phyloP scores from a whole-genome alignment of 2,329 filamentous ascomycete species.

The Aspergillus pseudonomiae region DNA sequence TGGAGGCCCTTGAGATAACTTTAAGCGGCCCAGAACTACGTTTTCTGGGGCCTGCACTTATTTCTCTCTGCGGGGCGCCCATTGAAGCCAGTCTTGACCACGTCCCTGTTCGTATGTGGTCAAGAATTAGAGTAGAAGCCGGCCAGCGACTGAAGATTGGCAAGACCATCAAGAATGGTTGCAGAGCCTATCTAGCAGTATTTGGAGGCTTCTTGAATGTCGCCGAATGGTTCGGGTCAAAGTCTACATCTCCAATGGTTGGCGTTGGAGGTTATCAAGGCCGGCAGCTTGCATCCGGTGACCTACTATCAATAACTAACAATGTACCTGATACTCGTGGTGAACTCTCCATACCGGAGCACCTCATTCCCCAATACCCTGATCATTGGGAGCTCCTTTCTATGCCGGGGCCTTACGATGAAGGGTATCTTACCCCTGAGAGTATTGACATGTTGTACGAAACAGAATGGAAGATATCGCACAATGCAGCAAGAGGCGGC shows the following conservation, averaged over 20 bases:
- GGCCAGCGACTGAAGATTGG: slow-evolving; percentile 60
- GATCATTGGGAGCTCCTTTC: slow-evolving; percentile 56
- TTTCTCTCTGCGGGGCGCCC: slow-evolving; percentile 61
- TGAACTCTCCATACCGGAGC: slow-evolving; percentile 46
- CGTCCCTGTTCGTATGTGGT: slow-evolving; percentile 57
- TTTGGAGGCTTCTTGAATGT: slow-evolving; percentile 59
- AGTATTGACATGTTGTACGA: slow-evolving; percentile 61
- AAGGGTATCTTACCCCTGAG: slow-evolving; percentile 55
- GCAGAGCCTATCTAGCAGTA: slow-evolving; percentile 62
- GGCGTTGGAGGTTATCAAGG: slow-evolving; percentile 64
- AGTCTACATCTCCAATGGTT: slow-evolving; percentile 61
- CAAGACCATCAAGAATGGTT: slow-evolving; percentile 55
- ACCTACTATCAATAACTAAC: slow-evolving; percentile 53
- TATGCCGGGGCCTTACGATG: slow-evolving; percentile 61
- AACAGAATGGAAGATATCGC: slow-evolving; percentile 62
- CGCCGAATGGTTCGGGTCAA: slow-evolving; percentile 61
- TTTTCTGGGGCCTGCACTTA: slow-evolving; percentile 57
- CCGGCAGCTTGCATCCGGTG: slow-evolving; percentile 57
- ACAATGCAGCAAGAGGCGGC: slow-evolving; percentile 63
- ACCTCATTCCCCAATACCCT: slow-evolving; percentile 53
- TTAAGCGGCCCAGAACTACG: slow-evolving; percentile 59
- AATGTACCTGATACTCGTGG: slow-evolving; percentile 37
- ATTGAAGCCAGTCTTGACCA: slow-evolving; percentile 58
- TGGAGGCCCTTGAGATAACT: slow-evolving; percentile 63
- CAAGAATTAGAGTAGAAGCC: slow-evolving; percentile 52